phyloP scores from a whole-genome alignment of 192 early-diverging fungal species.

The Coemansia sp. region DNA sequence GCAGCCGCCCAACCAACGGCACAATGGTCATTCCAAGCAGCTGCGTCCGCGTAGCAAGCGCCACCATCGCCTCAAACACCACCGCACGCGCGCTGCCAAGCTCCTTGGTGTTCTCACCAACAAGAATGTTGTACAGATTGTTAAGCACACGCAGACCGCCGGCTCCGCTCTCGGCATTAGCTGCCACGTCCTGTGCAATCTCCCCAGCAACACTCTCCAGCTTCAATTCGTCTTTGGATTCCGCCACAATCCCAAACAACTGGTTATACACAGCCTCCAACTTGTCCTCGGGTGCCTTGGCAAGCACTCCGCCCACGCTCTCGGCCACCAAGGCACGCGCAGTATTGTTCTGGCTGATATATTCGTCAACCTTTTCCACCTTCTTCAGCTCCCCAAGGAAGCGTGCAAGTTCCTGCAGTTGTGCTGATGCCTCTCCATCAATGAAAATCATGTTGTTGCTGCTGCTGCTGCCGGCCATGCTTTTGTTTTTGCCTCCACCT shows the following conservation, averaged over 20 bases:
- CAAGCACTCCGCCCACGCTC: conserved; percentile 52
- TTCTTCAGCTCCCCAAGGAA: conserved; percentile 53
- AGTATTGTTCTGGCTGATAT: conserved; percentile 11
- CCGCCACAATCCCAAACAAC: conserved; percentile 34
- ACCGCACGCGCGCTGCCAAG: conserved; percentile 58
- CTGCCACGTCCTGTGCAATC: conserved; percentile 22
- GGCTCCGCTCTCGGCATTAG: conserved; percentile 16
- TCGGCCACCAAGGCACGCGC: conserved; percentile 49
- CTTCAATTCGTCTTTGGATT: not conserved
- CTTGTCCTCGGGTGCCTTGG: conserved; percentile 22
- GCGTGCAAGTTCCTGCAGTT: conserved; percentile 73
- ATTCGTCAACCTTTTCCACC: conserved; percentile 4
- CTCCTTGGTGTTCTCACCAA: conserved; percentile 35
- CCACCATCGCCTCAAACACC: conserved; percentile 75
- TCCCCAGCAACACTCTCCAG: conserved; percentile 1
- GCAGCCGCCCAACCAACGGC: conserved; percentile 26
- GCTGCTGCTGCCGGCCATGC: too few species aligned
- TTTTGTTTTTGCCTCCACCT: too few species aligned
- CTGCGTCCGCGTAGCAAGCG: conserved; percentile 64
- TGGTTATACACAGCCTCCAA: conserved; percentile 50
- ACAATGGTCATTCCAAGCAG: conserved; percentile 23
- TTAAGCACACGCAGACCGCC: conserved; percentile 47
- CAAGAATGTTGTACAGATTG: conserved; percentile 82
- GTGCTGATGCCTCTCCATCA: conserved; percentile 36
- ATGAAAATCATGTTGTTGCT: conserved; percentile 49